Conservation (phyloP, 2,329 filamentous ascomycete genomes). For the Fusarium beomiforme region DNA sequence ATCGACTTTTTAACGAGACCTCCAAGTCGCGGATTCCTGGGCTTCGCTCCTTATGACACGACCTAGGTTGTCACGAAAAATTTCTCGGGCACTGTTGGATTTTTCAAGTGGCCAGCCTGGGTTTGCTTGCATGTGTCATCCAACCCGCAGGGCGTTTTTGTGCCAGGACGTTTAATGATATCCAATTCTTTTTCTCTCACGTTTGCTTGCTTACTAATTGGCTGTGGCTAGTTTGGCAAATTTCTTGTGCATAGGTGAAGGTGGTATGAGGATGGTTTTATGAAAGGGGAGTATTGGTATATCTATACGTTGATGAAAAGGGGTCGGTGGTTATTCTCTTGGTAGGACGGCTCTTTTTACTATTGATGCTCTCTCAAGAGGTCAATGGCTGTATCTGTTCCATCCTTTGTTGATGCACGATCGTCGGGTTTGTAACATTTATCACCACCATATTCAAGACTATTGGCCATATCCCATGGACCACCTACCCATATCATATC, state of each 20-base stretch:
- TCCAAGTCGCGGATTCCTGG: constrained; percentile 16
- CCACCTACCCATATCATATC: neutral
- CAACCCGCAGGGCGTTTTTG: constrained; percentile 42
- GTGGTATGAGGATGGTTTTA: neutral
- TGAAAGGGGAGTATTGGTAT: constrained; percentile 36
- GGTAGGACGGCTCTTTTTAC: constrained; percentile 14
- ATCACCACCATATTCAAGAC: neutral
- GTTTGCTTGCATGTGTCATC: constrained; percentile 34
- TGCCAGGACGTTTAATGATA: constrained; percentile 48
- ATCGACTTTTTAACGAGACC: constrained; percentile 17
- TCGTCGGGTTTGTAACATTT: constrained; percentile 4
- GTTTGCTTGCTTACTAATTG: constrained; percentile 11
- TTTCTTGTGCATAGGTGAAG: constrained; percentile 13
- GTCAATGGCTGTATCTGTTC: constrained; percentile 16
- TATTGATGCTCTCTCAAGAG: constrained; percentile 4
- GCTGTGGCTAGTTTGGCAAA: constrained; percentile 7
- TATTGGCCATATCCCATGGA: neutral
- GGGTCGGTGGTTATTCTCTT: constrained; percentile 14
- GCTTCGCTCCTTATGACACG: constrained; percentile 22
- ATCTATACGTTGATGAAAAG: constrained; percentile 26
- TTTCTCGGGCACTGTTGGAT: constrained; percentile 38
- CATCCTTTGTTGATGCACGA: neutral
- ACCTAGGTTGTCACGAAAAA: constrained; percentile 28
- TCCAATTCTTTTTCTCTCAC: constrained; percentile 41
- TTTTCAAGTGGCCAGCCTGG: constrained; percentile 22